These are phyloP conservation scores for Diaporthe batatas DNA, from an alignment of 2,329 filamentous ascomycete genomes.

Conservation along the genomic window DNA sequence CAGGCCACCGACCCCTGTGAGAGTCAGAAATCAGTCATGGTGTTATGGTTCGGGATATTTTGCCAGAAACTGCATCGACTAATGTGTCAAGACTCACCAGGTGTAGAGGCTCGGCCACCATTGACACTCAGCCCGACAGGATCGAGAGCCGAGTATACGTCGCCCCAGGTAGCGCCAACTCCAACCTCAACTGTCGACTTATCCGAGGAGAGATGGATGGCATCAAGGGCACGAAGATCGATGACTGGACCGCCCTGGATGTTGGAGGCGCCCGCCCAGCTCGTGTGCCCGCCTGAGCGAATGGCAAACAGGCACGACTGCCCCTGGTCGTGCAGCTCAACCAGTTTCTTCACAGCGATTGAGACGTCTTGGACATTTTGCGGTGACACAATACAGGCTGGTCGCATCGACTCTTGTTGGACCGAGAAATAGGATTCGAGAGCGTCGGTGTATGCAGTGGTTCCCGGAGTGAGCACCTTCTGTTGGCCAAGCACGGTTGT, in stretches of 20 bases:
- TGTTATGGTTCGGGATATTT: not conserved
- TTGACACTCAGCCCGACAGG: constrained; percentile 39
- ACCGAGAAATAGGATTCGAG: constrained; percentile 16
- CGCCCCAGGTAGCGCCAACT: constrained; percentile 30
- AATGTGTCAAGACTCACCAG: constrained; percentile 52
- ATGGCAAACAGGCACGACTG: constrained; percentile 15
- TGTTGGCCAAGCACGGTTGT: not conserved
- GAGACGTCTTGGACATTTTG: not conserved
- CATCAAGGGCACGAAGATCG: constrained; percentile 15
- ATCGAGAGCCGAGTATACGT: constrained; percentile 34
- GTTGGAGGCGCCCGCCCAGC: constrained; percentile 18
- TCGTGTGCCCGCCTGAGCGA: constrained; percentile 25
- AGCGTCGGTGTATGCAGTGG: constrained; percentile 3
- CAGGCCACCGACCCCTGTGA: constrained; percentile 32
- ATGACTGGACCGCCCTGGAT: constrained; percentile 13
- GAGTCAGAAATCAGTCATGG: not conserved
- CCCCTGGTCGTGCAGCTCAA: not conserved
- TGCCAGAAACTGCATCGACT: constrained; percentile 50
- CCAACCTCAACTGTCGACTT: constrained; percentile 17
- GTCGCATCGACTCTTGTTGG: constrained; percentile 1
- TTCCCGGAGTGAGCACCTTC: constrained; percentile 13
- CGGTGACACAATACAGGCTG: constrained; percentile 10
- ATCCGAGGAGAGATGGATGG: not conserved
- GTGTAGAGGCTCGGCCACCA: constrained; percentile 38
- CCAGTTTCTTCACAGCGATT: not conserved